Evolutionary conservation across 2,329 filamentous ascomycete species (phyloP).

Genomic region (Fusarium heterosporum): DNA sequence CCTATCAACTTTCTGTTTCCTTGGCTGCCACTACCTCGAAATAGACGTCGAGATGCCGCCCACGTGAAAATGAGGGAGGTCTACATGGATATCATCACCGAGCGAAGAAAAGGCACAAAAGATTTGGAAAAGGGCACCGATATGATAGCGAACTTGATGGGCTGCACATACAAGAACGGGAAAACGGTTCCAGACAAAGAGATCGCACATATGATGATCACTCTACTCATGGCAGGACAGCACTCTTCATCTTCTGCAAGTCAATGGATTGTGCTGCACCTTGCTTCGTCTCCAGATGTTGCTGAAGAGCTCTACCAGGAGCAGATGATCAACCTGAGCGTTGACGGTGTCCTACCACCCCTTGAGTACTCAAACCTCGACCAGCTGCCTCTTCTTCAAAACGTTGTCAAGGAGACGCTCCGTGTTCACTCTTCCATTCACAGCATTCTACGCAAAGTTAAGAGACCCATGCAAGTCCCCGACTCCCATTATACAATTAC

Average conservation of each 20-base stretch:
- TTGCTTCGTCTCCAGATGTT: conserved; percentile 77
- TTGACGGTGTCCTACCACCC: conserved; percentile 60
- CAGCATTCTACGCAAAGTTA: conserved; percentile 79
- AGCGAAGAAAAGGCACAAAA: conserved; percentile 65
- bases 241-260: conserved; percentile 83
- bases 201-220: conserved; percentile 88
- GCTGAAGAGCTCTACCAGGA: conserved; percentile 77
- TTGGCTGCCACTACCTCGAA: conserved; percentile 81
- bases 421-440: conserved; percentile 79
- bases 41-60: conserved; percentile 76
- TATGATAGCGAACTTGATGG: conserved; percentile 86
- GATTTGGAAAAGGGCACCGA: conserved; percentile 62
- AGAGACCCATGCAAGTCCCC: conserved; percentile 70
- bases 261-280: conserved; percentile 79
- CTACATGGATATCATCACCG: conserved; percentile 77
- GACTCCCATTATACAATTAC: conserved; percentile 66
- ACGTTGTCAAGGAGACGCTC: conserved; percentile 78
- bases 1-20: conserved; percentile 87
- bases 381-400: conserved; percentile 69
- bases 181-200: conserved; percentile 76
- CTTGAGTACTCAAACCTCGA: conserved; percentile 70
- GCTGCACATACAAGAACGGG: conserved; percentile 80
- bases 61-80: conserved; percentile 76
- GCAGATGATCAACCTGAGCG: conserved; percentile 67
- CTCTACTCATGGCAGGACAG: conserved; percentile 85